Conservation (phyloP, 352 stramenopile genomes). For the Globisporangium radiosum region DNA sequence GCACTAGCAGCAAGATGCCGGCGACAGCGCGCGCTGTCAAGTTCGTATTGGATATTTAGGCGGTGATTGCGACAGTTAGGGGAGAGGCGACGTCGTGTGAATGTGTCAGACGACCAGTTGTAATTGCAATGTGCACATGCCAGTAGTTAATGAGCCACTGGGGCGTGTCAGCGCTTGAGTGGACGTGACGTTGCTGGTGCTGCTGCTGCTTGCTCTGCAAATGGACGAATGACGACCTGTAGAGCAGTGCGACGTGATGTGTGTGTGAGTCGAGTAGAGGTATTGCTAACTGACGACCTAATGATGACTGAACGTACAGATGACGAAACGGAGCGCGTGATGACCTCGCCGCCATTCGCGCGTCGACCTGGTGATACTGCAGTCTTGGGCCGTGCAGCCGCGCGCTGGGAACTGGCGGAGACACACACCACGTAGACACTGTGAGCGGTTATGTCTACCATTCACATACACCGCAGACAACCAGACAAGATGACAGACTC, state of each 20-base stretch:
- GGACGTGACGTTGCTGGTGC: too few species aligned
- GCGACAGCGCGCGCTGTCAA: slow-evolving; percentile 38
- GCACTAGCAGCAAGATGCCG: slow-evolving; percentile 13
- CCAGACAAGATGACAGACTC: neutral
- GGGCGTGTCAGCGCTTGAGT: neutral
- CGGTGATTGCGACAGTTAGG: neutral
- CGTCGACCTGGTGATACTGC: slow-evolving; percentile 17
- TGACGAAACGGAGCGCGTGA: slow-evolving; percentile 34
- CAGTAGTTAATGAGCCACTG: neutral
- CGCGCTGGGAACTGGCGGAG: neutral
- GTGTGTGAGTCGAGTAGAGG: too few species aligned
- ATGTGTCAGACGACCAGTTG: too few species aligned
- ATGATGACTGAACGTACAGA: slow-evolving; percentile 18
- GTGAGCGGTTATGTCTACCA: neutral
- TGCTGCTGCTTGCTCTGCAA: slow-evolving; percentile 23
- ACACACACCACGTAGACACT: neutral
- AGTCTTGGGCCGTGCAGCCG: slow-evolving; percentile 23
- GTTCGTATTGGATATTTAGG: slow-evolving; percentile 41
- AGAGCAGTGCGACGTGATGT: neutral
- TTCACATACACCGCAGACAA: neutral
- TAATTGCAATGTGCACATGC: neutral
- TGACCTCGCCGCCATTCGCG: slow-evolving; percentile 26
- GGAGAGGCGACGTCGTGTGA: too few species aligned
- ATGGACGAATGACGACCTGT: slow-evolving; percentile 53
- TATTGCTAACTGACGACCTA: too few species aligned